phyloP scores from a whole-genome alignment of 1,139 yeast species.

The Hansenula sp. region DNA sequence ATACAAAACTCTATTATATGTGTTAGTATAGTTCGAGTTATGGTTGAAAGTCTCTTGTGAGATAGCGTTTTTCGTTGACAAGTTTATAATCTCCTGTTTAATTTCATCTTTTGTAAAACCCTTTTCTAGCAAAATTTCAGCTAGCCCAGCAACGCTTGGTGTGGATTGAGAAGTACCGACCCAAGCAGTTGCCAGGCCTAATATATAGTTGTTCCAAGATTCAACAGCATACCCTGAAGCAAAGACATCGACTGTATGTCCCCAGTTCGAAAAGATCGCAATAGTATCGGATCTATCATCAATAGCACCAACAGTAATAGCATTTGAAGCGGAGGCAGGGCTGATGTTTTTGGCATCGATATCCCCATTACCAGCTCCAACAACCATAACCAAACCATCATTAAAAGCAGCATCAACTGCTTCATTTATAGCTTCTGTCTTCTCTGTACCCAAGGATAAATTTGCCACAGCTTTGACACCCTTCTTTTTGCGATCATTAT shows the following conservation, averaged over 20 bases:
- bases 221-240: conserved; percentile 69
- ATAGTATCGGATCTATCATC: conserved; percentile 67
- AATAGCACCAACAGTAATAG: conserved; percentile 83
- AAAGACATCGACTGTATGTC: conserved; percentile 53
- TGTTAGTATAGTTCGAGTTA: not conserved
- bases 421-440: conserved; percentile 59
- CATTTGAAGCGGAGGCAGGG: conserved; percentile 72
- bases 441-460: conserved; percentile 71
- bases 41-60: not conserved
- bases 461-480: conserved; percentile 63
- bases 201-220: conserved; percentile 41
- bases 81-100: conserved; percentile 34
- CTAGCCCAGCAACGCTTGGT: conserved; percentile 71
- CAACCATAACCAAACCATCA: conserved; percentile 75
- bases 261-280: conserved; percentile 85
- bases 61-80: conserved; percentile 28
- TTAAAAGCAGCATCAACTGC: conserved; percentile 71
- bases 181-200: conserved; percentile 18
- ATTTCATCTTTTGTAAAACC: conserved; percentile 45
- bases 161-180: conserved; percentile 88
- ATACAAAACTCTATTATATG: not conserved
- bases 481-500: conserved; percentile 46
- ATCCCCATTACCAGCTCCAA: conserved; percentile 85
- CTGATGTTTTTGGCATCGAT: conserved; percentile 63
- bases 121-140: conserved; percentile 55